These are phyloP conservation scores for Thielaviopsis musarum DNA, from an alignment of 2,329 filamentous ascomycete genomes.

Conservation along the genomic window DNA sequence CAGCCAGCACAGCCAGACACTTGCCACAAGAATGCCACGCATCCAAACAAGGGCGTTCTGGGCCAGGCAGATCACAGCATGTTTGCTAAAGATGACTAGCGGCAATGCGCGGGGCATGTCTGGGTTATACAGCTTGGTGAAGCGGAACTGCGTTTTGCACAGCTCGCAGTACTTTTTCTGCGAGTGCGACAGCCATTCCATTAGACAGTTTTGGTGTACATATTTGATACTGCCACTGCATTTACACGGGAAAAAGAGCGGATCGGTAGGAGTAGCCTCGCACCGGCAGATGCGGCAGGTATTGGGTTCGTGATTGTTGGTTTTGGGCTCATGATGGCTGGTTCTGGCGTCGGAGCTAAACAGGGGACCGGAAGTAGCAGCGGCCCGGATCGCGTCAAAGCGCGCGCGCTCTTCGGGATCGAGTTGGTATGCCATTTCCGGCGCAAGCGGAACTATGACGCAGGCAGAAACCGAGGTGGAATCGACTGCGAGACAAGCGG, in stretches of 20 bases:
- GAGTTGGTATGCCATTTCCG: neutral
- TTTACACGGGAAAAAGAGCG: constrained; percentile 94
- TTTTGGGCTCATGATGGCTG: neutral
- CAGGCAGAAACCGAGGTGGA: neutral
- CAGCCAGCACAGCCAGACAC: constrained; percentile 77
- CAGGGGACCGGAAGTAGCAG: neutral
- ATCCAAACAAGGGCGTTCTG: constrained; percentile 62
- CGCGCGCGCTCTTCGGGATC: neutral
- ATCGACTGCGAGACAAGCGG: neutral
- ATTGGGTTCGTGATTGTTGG: constrained; percentile 24
- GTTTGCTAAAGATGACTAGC: constrained; percentile 60
- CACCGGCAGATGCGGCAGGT: constrained; percentile 96
- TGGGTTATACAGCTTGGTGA: constrained; percentile 92
- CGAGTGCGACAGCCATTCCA: constrained; percentile 97
- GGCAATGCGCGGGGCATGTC: constrained; percentile 82
- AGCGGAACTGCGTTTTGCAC: constrained; percentile 95
- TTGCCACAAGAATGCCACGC: constrained; percentile 58
- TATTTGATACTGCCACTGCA: constrained; percentile 98
- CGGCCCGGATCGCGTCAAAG: neutral
- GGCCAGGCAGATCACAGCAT: constrained; percentile 56
- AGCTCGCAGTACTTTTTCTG: constrained; percentile 99
- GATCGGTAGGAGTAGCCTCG: constrained; percentile 66
- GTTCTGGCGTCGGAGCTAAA: neutral
- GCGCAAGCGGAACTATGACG: neutral
- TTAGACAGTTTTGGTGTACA: constrained; percentile 92